A percentile compares a stretch with the other conserved stretches of the same genome.
Evolutionary conservation across 164 flowering plant genomes (phyloP).

Genomic region (Sextonia rubra): DNA sequence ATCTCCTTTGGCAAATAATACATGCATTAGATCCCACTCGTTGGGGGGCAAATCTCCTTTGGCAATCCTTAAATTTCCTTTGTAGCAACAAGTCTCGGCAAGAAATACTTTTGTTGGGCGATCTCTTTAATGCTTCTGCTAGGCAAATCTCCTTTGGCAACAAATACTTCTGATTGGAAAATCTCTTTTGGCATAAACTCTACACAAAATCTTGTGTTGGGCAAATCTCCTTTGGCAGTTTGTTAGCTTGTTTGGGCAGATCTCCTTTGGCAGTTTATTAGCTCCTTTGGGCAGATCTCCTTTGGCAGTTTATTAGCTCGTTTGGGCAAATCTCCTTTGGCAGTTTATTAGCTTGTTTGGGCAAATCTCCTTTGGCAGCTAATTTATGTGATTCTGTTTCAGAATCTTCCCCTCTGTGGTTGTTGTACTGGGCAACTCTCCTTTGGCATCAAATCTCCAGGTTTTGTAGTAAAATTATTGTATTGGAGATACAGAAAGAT

Average conservation of each 20-base stretch:
- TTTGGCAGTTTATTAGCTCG: slow-evolving; percentile 14
- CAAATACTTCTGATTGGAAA: slow-evolving; percentile 5
- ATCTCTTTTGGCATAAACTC: slow-evolving; percentile 12
- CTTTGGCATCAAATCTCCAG: slow-evolving; percentile 34
- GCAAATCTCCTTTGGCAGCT: slow-evolving; percentile 89
- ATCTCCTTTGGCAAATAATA: background rate
- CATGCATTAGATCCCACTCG: background rate
- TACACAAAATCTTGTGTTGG: slow-evolving; percentile 9
- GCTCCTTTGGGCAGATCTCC: slow-evolving; percentile 27
- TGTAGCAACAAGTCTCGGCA: slow-evolving; percentile 19
- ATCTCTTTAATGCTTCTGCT: background rate
- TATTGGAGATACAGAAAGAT: slow-evolving; percentile 24
- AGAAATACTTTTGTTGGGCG: background rate
- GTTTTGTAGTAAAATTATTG: slow-evolving; percentile 6
- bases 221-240: slow-evolving; percentile 27
- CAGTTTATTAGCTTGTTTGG: slow-evolving; percentile 23
- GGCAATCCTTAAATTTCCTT: slow-evolving; percentile 16
- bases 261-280: slow-evolving; percentile 27
- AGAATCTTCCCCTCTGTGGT: slow-evolving; percentile 2
- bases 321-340: slow-evolving; percentile 26
- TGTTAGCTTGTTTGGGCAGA: slow-evolving; percentile 8
- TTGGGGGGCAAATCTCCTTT: slow-evolving; percentile 21
- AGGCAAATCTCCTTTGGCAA: slow-evolving; percentile 25
- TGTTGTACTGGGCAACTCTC: slow-evolving; percentile 30
- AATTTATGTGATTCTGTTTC: slow-evolving; percentile 5